Evolutionary conservation across 805 yeast genomes (phyloP), one percentile per base, ranked within the genome.

Genomic region (Yamadazyma laniorum): DNA sequence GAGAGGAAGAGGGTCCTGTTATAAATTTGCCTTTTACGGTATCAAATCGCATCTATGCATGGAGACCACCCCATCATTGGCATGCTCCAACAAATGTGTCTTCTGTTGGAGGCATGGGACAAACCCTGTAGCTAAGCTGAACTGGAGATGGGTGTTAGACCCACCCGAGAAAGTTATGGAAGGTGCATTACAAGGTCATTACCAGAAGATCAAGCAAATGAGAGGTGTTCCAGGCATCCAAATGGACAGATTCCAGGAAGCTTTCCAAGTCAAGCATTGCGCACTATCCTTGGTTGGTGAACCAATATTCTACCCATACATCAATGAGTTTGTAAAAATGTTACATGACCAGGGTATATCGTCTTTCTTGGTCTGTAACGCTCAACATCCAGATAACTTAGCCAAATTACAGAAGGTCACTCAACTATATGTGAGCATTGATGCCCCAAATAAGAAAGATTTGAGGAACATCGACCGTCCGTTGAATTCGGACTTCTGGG

Each of bases 51-150:
- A 91, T 63, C 67, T 91, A 40, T 89, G 97, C 63, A 89, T 89
- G 97, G 97, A 89, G 58, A 79, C 96, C 2, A 89, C 97, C 0
- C 97, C 97, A 1, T 83, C 95, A 1, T 69, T 89, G 42, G 91
- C 96, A 6, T 89, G 97, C 61, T 87, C 96, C 4, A 89, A 89
- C 57, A 89, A 89, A 59, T 89, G 97, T 73, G 96, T 90, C 4
- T 89, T 89, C 56, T 89, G 97, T 65, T 89, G 97, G 97, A 77
- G 97, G 58, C 97, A 89, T 61, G 97, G 97, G 34, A 89, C 96
- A 2, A 90, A 89, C 55, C 97, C 97, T 0, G 96, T 90, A 2
- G 96, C 96, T 13, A 89, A 95, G 19, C 82, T 83, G 43, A 68
- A 67, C 45, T 89, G 97, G 97, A 71, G 96, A 53, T 89, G 97